Conservation (phyloP, 1,284 basidiomycete genomes). For the Cutaneotrichosporon sp. region DNA sequence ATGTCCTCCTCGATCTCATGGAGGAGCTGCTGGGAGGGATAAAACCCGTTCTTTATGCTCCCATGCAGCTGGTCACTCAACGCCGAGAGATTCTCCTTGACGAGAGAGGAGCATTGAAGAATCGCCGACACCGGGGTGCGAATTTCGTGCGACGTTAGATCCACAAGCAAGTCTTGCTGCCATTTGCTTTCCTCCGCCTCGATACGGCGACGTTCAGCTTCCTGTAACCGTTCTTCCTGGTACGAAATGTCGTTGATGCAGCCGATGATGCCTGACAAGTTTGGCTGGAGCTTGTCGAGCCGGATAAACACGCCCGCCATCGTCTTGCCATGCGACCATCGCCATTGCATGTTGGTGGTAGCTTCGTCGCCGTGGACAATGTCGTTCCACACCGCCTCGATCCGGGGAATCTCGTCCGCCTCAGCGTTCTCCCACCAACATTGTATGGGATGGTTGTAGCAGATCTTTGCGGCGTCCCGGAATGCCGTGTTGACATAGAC, state of each 20-base stretch:
- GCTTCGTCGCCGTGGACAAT: constrained; percentile 7
- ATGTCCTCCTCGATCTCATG: constrained; percentile 38
- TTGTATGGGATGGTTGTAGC: background rate
- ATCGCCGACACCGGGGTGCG: constrained; percentile 32
- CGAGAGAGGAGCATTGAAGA: constrained; percentile 29
- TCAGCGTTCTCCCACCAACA: constrained; percentile 14
- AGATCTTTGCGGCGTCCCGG: background rate
- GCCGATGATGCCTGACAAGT: constrained; percentile 29
- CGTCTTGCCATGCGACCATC: constrained; percentile 30
- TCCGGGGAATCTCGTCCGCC: background rate
- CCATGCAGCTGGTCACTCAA: constrained; percentile 18
- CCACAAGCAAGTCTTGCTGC: constrained; percentile 33
- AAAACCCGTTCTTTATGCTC: constrained; percentile 1
- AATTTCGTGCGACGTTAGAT: constrained; percentile 35
- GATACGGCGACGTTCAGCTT: constrained; percentile 22
- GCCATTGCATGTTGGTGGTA: constrained; percentile 27
- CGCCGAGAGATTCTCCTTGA: constrained; percentile 28
- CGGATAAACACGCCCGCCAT: constrained; percentile 35
- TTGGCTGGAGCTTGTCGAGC: constrained; percentile 24
- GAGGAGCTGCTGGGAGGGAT: constrained; percentile 21
- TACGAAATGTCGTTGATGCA: constrained; percentile 40
- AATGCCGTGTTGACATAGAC: constrained; percentile 36
- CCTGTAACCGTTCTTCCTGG: constrained; percentile 30
- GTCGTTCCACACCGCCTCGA: background rate
- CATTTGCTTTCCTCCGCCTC: constrained; percentile 26